These are phyloP conservation scores for Aspergillus intermedius DNA, from an alignment of 2,329 filamentous ascomycete genomes.

Conservation along the genomic window DNA sequence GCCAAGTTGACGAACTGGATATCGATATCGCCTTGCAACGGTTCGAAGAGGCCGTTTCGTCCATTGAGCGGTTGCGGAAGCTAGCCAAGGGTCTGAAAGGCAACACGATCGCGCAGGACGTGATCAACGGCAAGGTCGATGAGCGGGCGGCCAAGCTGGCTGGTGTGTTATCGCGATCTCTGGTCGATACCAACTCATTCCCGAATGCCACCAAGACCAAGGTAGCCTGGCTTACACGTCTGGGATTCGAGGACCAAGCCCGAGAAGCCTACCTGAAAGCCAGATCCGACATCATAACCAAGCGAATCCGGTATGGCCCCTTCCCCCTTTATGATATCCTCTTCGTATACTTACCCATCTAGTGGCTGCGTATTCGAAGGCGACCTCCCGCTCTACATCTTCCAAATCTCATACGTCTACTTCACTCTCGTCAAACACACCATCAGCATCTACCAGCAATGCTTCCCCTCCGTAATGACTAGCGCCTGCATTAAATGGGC, in stretches of 20 bases:
- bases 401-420: slow-evolving; percentile 90
- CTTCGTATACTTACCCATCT: slow-evolving; percentile 17
- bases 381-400: slow-evolving; percentile 86
- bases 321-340: background rate
- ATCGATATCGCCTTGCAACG: slow-evolving; percentile 89
- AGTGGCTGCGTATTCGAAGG: slow-evolving; percentile 95
- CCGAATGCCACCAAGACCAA: slow-evolving; percentile 71
- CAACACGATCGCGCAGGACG: slow-evolving; percentile 81
- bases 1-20: slow-evolving; percentile 90
- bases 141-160: slow-evolving; percentile 75
- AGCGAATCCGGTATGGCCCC: slow-evolving; percentile 64
- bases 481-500: slow-evolving; percentile 97
- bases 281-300: slow-evolving; percentile 69
- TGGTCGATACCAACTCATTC: slow-evolving; percentile 72
- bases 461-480: slow-evolving; percentile 80
- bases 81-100: slow-evolving; percentile 75
- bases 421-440: slow-evolving; percentile 94
- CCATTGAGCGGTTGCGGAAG: slow-evolving; percentile 76
- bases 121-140: slow-evolving; percentile 86
- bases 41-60: slow-evolving; percentile 75
- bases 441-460: slow-evolving; percentile 76
- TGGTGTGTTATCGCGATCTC: slow-evolving; percentile 65
- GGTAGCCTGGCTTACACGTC: slow-evolving; percentile 72
- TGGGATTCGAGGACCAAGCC: slow-evolving; percentile 86
- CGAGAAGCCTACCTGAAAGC: slow-evolving; percentile 79